Percentiles rank a stretch among this genome's conserved stretches.
Evolutionary conservation across 2,329 filamentous ascomycete genomes (phyloP).

Genomic region (Xylogone sp.): DNA sequence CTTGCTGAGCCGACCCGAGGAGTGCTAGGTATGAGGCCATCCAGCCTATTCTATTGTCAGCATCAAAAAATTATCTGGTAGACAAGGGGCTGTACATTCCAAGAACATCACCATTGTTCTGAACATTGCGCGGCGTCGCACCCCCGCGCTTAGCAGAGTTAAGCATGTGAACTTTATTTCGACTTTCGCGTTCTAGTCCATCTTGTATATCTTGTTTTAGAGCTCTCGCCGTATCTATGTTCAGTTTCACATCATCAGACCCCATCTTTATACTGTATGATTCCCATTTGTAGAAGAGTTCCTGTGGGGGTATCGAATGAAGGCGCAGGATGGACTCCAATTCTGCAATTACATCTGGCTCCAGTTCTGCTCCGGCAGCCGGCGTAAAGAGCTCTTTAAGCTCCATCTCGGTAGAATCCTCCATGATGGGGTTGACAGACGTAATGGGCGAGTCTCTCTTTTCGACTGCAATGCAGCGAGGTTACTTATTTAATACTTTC

Average conservation of each 20-base stretch:
- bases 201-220: slow-evolving; percentile 90
- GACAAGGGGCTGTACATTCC: slow-evolving; percentile 74
- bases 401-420: slow-evolving; percentile 15
- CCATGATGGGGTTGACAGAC: slow-evolving; percentile 9
- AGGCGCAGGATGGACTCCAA: slow-evolving; percentile 82
- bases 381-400: slow-evolving; percentile 24
- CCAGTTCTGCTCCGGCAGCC: slow-evolving; percentile 39
- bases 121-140: slow-evolving; percentile 58
- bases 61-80: not conserved
- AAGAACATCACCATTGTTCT: slow-evolving; percentile 65
- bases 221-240: slow-evolving; percentile 66
- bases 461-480: not conserved
- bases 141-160: slow-evolving; percentile 59
- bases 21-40: slow-evolving; percentile 66
- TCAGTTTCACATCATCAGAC: slow-evolving; percentile 67
- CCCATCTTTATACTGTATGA: slow-evolving; percentile 96
- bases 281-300: slow-evolving; percentile 98
- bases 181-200: slow-evolving; percentile 70
- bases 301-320: slow-evolving; percentile 75
- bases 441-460: not conserved
- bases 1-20: slow-evolving; percentile 28
- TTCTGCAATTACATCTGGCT: slow-evolving; percentile 75
- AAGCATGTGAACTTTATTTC: slow-evolving; percentile 61
- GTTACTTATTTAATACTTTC: not conserved
- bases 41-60: slow-evolving; percentile 46